Evolutionary conservation across 2,329 filamentous ascomycete species (phyloP).

Genomic region (Fusarium succisae): DNA sequence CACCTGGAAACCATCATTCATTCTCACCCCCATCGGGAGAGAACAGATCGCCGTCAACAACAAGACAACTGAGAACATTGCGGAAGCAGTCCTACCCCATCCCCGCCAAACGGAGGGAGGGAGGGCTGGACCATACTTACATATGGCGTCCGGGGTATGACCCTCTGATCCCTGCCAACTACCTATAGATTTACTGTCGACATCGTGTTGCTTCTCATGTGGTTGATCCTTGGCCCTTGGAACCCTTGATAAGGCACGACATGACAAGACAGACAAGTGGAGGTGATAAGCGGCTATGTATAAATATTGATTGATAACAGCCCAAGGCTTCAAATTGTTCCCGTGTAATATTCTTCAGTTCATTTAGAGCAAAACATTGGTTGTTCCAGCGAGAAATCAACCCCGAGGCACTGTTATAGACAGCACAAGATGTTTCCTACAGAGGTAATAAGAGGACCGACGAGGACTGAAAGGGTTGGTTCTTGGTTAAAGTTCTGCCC

Average conservation of each 20-base stretch:
- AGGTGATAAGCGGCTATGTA: slow-evolving; percentile 1
- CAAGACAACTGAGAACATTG: background rate
- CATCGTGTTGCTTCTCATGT: slow-evolving; percentile 1
- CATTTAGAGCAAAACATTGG: background rate
- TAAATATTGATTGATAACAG: slow-evolving; percentile 14
- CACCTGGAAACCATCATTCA: background rate
- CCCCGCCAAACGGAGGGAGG: slow-evolving; percentile 9
- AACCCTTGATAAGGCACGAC: slow-evolving; percentile 1
- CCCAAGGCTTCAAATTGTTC: background rate
- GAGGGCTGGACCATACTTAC: slow-evolving; percentile 1
- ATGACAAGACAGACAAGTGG: slow-evolving; percentile 3
- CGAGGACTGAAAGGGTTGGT: background rate
- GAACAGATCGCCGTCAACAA: slow-evolving; percentile 14
- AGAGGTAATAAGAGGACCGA: background rate
- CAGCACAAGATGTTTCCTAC: background rate
- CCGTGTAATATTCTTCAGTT: background rate
- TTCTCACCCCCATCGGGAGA: background rate
- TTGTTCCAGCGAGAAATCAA: background rate
- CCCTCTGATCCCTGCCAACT: slow-evolving; percentile 17
- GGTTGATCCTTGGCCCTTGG: background rate
- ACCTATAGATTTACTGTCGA: background rate
- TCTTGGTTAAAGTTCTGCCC: background rate
- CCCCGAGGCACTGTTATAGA: background rate
- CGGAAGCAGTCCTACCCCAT: slow-evolving; percentile 23
- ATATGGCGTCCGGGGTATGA: slow-evolving; percentile 20